Conservation (phyloP, 176 grass and related monocot species). For the Melocanna baccifera region DNA sequence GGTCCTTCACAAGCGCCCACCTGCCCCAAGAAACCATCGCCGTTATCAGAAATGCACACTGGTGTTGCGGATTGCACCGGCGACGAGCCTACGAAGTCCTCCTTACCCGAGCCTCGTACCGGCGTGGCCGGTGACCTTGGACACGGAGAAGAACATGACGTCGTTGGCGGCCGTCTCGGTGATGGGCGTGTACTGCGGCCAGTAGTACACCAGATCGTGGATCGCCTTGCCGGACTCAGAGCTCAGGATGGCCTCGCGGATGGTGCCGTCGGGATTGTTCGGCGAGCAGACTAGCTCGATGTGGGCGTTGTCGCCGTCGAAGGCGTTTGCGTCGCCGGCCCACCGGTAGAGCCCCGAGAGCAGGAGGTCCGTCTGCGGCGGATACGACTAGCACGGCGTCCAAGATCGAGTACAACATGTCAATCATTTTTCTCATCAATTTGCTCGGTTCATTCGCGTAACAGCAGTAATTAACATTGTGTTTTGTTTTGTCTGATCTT, state of each 20-base stretch:
- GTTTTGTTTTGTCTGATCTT: neutral
- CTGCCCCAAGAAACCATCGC: neutral
- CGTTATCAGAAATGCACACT: no score
- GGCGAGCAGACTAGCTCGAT: constrained; percentile 76
- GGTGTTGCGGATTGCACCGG: neutral
- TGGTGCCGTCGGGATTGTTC: constrained; percentile 69
- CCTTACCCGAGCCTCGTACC: constrained; percentile 57
- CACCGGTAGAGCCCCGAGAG: constrained; percentile 48
- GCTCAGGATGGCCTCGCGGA: constrained; percentile 39
- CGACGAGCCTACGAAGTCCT: no score
- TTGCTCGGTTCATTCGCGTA: neutral
- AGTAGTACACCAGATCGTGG: constrained; percentile 80
- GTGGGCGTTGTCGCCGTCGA: constrained; percentile 24
- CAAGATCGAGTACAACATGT: neutral
- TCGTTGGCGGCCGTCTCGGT: constrained; percentile 37
- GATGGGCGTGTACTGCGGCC: constrained; percentile 80
- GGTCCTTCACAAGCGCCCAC: constrained; percentile 75
- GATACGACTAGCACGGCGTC: neutral
- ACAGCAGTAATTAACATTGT: neutral
- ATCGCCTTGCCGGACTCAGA: constrained; percentile 39
- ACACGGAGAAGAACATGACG: constrained; percentile 78
- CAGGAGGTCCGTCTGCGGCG: constrained; percentile 25
- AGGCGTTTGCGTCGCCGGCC: constrained; percentile 52
- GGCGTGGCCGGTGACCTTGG: constrained; percentile 68
- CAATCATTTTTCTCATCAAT: neutral